These are phyloP conservation scores for Crassisporium funariophilum DNA, from an alignment of 768 basidiomycete species.

Conservation along the genomic window DNA sequence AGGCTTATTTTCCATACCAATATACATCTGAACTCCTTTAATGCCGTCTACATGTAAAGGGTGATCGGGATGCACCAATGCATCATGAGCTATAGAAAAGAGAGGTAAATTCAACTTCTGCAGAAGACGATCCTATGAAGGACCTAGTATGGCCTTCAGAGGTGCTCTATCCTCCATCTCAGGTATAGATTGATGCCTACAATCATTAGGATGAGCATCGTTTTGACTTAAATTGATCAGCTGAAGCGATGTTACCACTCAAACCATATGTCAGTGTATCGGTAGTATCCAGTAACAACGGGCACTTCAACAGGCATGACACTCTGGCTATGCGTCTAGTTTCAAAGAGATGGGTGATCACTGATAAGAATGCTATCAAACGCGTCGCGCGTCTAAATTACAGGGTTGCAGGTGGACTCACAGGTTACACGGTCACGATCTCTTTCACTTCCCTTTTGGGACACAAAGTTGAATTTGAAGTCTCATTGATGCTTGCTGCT, in stretches of 20 bases:
- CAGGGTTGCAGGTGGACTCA: conserved; percentile 5
- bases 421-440: conserved; percentile 24
- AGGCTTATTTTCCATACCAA: conserved; percentile 46
- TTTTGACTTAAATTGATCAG: background rate
- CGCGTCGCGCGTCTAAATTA: conserved; percentile 23
- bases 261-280: conserved; percentile 85
- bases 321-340: background rate
- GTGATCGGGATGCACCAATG: conserved; percentile 69
- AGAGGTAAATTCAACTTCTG: background rate
- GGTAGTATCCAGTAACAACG: conserved; percentile 71
- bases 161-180: conserved; percentile 58
- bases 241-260: conserved; percentile 54
- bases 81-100: conserved; percentile 53
- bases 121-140: background rate
- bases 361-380: conserved; percentile 3
- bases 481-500: conserved; percentile 3
- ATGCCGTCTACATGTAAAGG: conserved; percentile 67
- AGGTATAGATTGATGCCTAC: conserved; percentile 60
- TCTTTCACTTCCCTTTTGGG: conserved; percentile 25
- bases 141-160: conserved; percentile 68
- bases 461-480: conserved; percentile 29
- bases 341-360: conserved; percentile 5
- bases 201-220: conserved; percentile 2
- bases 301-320: conserved; percentile 32
- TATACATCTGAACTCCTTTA: conserved; percentile 70